A percentile compares a stretch with the other conserved stretches of the same genome.
Conservation (phyloP, 1,284 basidiomycete genomes). For the Sparassis latifolia region DNA sequence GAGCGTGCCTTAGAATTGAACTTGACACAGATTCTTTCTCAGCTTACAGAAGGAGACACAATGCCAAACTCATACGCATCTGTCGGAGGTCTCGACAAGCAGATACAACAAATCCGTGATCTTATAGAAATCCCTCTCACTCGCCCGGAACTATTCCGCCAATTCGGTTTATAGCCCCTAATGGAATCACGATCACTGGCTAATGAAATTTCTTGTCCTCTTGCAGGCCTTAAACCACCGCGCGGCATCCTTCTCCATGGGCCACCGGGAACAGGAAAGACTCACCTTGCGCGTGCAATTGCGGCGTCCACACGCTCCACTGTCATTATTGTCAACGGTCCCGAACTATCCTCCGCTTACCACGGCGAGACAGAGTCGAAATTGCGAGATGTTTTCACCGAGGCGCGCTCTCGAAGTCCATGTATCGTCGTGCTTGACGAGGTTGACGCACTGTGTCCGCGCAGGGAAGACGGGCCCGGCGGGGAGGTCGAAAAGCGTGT, state of each 20-base stretch:
- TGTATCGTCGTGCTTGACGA: conserved; percentile 96
- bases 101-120: conserved; percentile 86
- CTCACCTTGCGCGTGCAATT: conserved; percentile 86
- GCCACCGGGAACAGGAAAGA: conserved; percentile 93
- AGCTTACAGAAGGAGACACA: no score
- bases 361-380: conserved; percentile 96
- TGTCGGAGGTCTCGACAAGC: conserved; percentile 85
- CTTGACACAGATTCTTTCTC: no score
- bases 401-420: conserved; percentile 77
- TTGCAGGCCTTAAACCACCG: conserved; percentile 77
- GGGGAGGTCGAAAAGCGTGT: conserved; percentile 95
- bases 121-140: conserved; percentile 94
- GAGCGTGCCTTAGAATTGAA: no score
- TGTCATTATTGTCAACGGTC: conserved; percentile 88
- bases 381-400: conserved; percentile 83
- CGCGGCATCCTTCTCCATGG: conserved; percentile 88
- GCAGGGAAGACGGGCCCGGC: conserved; percentile 80
- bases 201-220: conserved; percentile 1
- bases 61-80: conserved; percentile 46
- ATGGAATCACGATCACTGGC: conserved; percentile 4
- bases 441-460: conserved; percentile 91
- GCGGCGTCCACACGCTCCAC: conserved; percentile 75
- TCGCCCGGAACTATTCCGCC: conserved; percentile 83
- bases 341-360: conserved; percentile 90
- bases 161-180: conserved; percentile 60